A percentile compares a stretch with the other conserved stretches of the same genome.
These are phyloP conservation scores for Ananas comosus DNA, from an alignment of 176 grass and related monocot species.

Conservation along the genomic window DNA sequence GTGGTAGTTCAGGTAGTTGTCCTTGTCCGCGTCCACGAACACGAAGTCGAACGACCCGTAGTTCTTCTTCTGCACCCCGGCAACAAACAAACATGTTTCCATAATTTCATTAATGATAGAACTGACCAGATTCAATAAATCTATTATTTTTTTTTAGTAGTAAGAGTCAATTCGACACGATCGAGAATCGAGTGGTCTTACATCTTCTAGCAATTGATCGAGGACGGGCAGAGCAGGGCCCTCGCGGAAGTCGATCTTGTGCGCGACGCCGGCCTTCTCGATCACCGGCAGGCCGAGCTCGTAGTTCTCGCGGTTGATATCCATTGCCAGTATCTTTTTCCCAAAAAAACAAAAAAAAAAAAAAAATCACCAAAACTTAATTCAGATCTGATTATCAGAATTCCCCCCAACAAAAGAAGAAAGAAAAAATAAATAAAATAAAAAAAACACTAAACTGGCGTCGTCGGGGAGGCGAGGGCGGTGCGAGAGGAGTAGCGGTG, in stretches of 20 bases:
- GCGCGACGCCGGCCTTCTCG: constrained; percentile 57
- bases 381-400: not conserved
- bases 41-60: constrained; percentile 44
- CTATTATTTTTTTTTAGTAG: too few relatives aligned
- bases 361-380: too few relatives aligned
- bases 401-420: not conserved
- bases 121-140: not conserved
- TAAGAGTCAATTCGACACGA: too few relatives aligned
- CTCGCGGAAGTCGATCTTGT: constrained; percentile 58
- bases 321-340: constrained; percentile 55
- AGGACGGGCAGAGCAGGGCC: constrained; percentile 39
- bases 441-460: constrained; percentile 29
- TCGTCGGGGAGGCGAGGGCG: constrained; percentile 47
- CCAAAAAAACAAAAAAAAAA: too few relatives aligned
- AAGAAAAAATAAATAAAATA: too few relatives aligned
- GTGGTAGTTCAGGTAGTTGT: constrained; percentile 51
- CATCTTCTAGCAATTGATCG: constrained; percentile 33
- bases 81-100: too few relatives aligned
- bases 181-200: not conserved
- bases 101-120: not conserved
- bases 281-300: constrained; percentile 53
- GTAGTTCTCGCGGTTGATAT: constrained; percentile 41
- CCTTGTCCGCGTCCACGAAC: constrained; percentile 65
- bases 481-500: constrained; percentile 73
- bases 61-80: constrained; percentile 3